Conservation (phyloP, 352 stramenopile genomes). For the Phytophthora crassamura region DNA sequence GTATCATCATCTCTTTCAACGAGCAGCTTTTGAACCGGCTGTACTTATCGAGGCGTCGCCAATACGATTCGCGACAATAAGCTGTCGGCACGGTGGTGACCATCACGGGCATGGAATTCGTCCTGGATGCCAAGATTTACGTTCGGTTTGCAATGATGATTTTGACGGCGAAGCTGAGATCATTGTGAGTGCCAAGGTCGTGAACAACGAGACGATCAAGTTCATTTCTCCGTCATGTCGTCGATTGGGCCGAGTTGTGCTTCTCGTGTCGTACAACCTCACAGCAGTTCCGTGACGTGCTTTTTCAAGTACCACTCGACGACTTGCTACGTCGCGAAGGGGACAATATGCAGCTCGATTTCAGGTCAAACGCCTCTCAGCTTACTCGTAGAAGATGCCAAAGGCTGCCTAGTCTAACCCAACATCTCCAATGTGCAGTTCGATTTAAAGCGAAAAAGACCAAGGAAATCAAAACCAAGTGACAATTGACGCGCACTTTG, state of each 20-base stretch:
- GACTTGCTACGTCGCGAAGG: constrained; percentile 49
- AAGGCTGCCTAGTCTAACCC: constrained; percentile 52
- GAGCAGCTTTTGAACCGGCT: constrained; percentile 60
- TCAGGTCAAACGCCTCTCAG: constrained; percentile 60
- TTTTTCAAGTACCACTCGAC: constrained; percentile 75
- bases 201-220: constrained; percentile 61
- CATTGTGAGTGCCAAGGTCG: constrained; percentile 56
- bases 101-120: constrained; percentile 67
- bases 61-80: constrained; percentile 57
- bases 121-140: constrained; percentile 66
- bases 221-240: constrained; percentile 49
- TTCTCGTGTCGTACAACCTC: constrained; percentile 80
- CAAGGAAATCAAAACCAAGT: constrained; percentile 7
- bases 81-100: constrained; percentile 53
- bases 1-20: constrained; percentile 68
- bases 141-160: constrained; percentile 55
- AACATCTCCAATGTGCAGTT: constrained; percentile 49
- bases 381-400: constrained; percentile 46
- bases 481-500: constrained; percentile 51
- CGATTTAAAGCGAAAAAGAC: constrained; percentile 55
- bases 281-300: constrained; percentile 69
- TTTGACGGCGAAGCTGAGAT: constrained; percentile 48
- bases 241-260: constrained; percentile 41
- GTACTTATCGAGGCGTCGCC: constrained; percentile 17
- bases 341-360: constrained; percentile 60